Evolutionary conservation across 208 protist species (phyloP).

Genomic region (Balamuthia mandrillaris): DNA sequence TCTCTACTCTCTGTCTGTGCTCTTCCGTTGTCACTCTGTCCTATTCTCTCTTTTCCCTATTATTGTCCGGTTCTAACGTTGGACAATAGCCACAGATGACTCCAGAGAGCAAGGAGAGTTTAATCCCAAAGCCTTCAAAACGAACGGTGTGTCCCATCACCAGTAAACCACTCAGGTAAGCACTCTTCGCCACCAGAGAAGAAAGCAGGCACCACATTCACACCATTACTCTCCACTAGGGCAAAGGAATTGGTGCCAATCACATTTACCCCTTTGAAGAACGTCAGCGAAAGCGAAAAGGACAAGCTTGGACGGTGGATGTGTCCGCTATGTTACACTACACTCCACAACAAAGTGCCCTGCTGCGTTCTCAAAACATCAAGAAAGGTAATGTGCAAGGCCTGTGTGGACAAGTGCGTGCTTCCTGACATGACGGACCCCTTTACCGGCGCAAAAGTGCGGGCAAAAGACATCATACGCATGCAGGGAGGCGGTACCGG

Average conservation of each 20-base stretch:
- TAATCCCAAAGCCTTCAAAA: background rate
- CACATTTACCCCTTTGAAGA: background rate
- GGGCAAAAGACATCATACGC: background rate
- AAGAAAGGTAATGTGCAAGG: constrained; percentile 1
- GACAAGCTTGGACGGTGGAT: background rate
- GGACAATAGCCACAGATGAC: background rate
- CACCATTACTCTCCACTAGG: too few species aligned
- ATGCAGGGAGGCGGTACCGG: background rate
- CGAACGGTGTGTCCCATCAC: background rate
- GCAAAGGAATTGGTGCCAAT: background rate
- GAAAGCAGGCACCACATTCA: too few species aligned
- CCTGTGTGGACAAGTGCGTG: background rate
- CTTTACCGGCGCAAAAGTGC: background rate
- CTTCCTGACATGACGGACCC: constrained; percentile 1
- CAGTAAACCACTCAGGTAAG: background rate
- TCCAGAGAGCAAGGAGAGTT: background rate
- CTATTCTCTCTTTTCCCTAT: too few species aligned
- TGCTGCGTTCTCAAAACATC: background rate
- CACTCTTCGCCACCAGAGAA: too few species aligned
- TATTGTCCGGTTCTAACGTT: too few species aligned
- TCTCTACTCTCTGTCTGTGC: too few species aligned
- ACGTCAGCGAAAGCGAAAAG: background rate
- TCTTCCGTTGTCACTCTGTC: too few species aligned
- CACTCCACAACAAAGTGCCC: background rate
- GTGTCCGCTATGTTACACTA: background rate